These are phyloP conservation scores for Euphrasia confusa DNA, from an alignment of 257 asterid species.

Conservation along the genomic window DNA sequence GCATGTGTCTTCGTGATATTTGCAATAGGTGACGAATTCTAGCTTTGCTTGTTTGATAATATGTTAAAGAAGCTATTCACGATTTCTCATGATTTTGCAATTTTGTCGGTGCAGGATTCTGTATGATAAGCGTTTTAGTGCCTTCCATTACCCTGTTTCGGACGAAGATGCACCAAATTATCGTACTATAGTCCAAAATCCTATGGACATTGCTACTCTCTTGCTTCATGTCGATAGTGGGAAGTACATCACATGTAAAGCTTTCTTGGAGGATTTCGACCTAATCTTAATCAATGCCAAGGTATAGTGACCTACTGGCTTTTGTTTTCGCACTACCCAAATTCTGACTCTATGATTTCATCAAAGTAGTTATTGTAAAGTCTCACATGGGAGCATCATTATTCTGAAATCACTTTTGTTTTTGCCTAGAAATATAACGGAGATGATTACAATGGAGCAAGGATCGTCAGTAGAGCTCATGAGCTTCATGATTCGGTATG, in stretches of 20 bases:
- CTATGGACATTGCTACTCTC: slow-evolving; percentile 96
- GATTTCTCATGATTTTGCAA: slow-evolving; percentile 10
- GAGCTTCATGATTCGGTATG: slow-evolving; percentile 96
- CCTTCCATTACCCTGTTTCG: slow-evolving; percentile 77
- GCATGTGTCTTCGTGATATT: slow-evolving; percentile 97
- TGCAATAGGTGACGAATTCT: slow-evolving; percentile 63
- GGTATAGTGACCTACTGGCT: slow-evolving; percentile 34
- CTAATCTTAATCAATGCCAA: slow-evolving; percentile 86
- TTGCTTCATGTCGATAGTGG: slow-evolving; percentile 93
- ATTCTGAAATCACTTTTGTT: background rate
- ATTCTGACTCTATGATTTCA: background rate
- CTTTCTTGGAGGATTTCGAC: slow-evolving; percentile 85
- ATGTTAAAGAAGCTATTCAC: slow-evolving; percentile 18
- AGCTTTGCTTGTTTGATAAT: slow-evolving; percentile 20
- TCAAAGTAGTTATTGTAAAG: background rate
- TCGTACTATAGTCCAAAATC: slow-evolving; percentile 85
- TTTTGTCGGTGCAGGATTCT: slow-evolving; percentile 58
- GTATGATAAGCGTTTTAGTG: slow-evolving; percentile 87
- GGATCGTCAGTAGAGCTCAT: slow-evolving; percentile 90
- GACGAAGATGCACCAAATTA: slow-evolving; percentile 99
- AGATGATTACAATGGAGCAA: slow-evolving; percentile 92
- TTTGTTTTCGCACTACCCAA: background rate
- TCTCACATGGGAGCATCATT: background rate
- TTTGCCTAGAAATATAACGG: slow-evolving; percentile 48
- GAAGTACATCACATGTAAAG: slow-evolving; percentile 69